Base-by-base conservation (phyloP, 106 monocot species). In the Allium cepa region DNA sequence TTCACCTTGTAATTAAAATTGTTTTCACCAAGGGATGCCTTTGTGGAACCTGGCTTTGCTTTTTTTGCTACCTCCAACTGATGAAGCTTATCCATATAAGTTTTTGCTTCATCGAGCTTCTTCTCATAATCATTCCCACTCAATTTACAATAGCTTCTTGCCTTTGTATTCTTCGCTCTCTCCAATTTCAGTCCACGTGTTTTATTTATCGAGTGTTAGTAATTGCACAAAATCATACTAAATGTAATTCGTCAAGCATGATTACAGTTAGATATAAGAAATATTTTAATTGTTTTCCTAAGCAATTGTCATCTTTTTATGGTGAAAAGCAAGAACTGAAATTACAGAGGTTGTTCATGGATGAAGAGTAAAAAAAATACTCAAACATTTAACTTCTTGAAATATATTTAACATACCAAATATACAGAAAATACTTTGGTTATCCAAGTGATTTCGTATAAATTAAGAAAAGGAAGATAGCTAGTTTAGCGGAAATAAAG, bases 181-280 rank as follows among this genome's bases (percentile, higher is more conserved):
- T 59, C 95, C 95, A 22, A 92, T 88, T 71, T 96, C 91, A 7
- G 77, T 71, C 95, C 91, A 96, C 57, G 88, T 76, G 36, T 75
- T 56, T 91, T 96, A 86, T 9, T 75, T 53, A 1, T 22, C 22
- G 1, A 22, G 22, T 22, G 22, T 22, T 22, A 22, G 22, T 22
- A 22, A 22, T 22, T 0, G 22, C 1, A 22, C 22, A 22, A 22
- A 22, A 22, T 22, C 22, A 22, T 22, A 22, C 22, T 22, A 22
- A 1, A 22, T 22, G 22, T 22, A 22, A 22, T 22, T 22, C 22
- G 22, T 22, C 22, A 22, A 22, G 22, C 22, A 22, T 22, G 22
- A 22, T 1, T 22, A 22, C 22, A 22, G 1, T 22, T 1, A 50
- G 18, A 13, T 57, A 10, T 63, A 47, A 76, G 15, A 67, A 26